These are phyloP conservation scores for Cynara cardunculus DNA, from an alignment of 129 eudicot genomes.

Conservation along the genomic window DNA sequence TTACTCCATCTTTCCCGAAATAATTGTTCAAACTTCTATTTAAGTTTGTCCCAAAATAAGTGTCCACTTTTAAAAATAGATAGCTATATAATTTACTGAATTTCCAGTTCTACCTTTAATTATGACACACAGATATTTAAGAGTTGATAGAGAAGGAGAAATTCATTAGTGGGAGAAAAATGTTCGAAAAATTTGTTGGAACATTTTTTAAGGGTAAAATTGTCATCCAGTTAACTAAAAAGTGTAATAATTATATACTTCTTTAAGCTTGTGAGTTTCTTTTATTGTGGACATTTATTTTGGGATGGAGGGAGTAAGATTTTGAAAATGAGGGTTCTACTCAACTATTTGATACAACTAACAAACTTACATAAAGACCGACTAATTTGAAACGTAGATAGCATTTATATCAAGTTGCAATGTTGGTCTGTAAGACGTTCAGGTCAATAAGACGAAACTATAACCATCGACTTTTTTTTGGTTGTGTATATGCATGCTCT, in stretches of 20 bases:
- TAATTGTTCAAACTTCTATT: too few relatives aligned
- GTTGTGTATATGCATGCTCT: neutral
- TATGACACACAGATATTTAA: neutral
- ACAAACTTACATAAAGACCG: neutral
- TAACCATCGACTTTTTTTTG: neutral
- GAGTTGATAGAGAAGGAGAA: neutral
- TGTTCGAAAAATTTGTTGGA: neutral
- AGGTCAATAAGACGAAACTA: neutral
- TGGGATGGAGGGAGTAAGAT: neutral
- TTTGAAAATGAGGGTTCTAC: neutral
- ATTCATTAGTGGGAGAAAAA: neutral
- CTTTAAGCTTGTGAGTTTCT: neutral
- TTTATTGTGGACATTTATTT: neutral
- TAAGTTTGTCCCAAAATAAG: neutral
- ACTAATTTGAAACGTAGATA: neutral
- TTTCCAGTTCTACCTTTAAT: neutral
- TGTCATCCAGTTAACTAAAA: neutral
- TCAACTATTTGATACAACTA: neutral
- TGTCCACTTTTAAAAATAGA: neutral
- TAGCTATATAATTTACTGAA: neutral
- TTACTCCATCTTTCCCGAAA: neutral
- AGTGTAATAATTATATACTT: neutral
- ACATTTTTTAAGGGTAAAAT: neutral
- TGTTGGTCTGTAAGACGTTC: neutral
- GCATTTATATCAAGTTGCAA: neutral